These are phyloP conservation scores for Fusarium sp. DNA, from an alignment of 2,329 filamentous ascomycete species.

Conservation along the genomic window DNA sequence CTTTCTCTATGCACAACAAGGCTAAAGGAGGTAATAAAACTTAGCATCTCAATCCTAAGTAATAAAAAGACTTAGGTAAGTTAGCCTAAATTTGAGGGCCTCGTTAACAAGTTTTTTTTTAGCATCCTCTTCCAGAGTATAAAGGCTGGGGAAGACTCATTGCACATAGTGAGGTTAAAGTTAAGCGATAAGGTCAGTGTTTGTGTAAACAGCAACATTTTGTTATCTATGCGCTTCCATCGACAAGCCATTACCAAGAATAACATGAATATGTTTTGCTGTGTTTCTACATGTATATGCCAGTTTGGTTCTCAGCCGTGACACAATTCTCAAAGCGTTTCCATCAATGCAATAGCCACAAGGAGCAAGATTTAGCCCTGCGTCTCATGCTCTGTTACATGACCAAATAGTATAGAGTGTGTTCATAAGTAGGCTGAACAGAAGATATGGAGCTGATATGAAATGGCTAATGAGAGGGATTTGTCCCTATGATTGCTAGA, in stretches of 20 bases:
- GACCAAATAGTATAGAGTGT: background rate
- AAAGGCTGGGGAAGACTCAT: accelerated
- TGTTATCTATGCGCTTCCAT: no score
- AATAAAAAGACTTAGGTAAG: accelerated
- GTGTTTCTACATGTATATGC: accelerated
- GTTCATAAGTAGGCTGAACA: background rate
- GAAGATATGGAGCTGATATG: no score
- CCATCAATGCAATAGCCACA: background rate
- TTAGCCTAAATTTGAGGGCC: accelerated
- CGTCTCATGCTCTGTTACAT: accelerated
- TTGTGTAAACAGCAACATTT: background rate
- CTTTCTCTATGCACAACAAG: background rate
- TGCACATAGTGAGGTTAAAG: accelerated
- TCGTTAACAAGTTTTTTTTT: accelerated
- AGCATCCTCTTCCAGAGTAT: accelerated
- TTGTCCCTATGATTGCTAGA: background rate
- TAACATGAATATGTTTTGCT: accelerated
- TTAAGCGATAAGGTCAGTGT: accelerated
- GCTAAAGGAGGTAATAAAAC: background rate
- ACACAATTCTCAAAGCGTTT: background rate
- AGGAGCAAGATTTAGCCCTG: accelerated
- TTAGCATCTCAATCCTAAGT: background rate
- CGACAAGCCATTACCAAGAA: accelerated
- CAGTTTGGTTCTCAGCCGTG: no score
- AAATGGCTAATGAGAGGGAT: no score